Base-by-base conservation (phyloP, 139 green algal genomes). In the Zygnema cylindricum region DNA sequence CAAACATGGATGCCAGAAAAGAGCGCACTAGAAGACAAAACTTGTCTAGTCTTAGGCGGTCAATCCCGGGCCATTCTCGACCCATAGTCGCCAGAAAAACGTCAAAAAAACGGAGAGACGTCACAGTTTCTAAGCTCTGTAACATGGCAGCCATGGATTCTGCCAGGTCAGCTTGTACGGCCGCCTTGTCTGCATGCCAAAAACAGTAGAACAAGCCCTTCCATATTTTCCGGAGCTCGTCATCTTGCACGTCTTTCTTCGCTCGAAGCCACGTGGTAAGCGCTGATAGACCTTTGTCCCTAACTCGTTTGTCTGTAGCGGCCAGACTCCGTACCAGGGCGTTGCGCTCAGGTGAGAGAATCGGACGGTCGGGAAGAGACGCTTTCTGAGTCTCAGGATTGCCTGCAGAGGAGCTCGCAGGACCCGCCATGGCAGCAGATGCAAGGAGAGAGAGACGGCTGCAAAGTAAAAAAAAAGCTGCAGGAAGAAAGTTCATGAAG, bases 161-260 rank as follows among this genome's bases (percentile, higher is more conserved):
- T 21, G 83, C 75, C 30, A 92, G 77, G 16, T 89, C 38, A 69
- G 95, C 95, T 94, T 98, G 96, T 2, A 98, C 95, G 0, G 94
- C 91, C 38, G 77, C 77, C 84, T 96, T 96, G 93, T 99, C 97
- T 1, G 93, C 95, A 90, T 99, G 97, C 97, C 97, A 99, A 81
- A 98, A 97, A 88, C 93, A 96, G 89, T 98, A 99, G 91, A 97
- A 98, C 0, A 99, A 69, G 33, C 95, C 97, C 89, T 98, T 98
- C 97, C 97, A 99, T 0, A 98, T 39, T 40, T 91, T 91, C 1
- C 43, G 42, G 35, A 91, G 21, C 32, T 91, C 87, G 0, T 85
- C 55, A 25, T 89, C 63, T 11, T 79, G n/a, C 23, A 91, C 21
- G 1, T 89, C 81, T 1, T 78, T 38, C 42, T 32, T 54, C 2